phyloP scores from a whole-genome alignment of 805 yeast species.

The Ogataea zsoltii region DNA sequence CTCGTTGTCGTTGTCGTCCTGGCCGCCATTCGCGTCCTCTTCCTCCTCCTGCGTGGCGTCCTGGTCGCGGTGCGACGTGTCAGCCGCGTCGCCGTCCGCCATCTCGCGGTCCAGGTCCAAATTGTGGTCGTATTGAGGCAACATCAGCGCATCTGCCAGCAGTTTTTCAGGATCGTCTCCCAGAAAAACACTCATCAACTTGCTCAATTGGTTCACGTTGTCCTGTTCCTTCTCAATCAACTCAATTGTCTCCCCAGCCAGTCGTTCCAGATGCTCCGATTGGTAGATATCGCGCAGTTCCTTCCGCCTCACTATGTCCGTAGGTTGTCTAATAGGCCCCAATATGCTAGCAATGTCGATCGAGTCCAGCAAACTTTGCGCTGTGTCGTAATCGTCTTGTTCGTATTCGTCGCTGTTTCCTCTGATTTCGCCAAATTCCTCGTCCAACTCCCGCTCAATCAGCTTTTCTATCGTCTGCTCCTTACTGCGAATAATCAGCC shows the following conservation, averaged over 20 bases:
- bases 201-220: constrained; percentile 68
- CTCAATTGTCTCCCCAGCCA: constrained; percentile 75
- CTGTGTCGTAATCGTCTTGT: constrained; percentile 27
- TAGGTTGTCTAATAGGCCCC: constrained; percentile 77
- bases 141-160: constrained; percentile 60
- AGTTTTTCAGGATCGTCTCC: constrained; percentile 83
- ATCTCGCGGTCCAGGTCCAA: constrained; percentile 36
- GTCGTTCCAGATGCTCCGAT: constrained; percentile 50
- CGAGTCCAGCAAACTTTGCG: constrained; percentile 46
- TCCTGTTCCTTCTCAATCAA: constrained; percentile 80
- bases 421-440: constrained; percentile 27
- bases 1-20: constrained; percentile 9
- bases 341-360: constrained; percentile 60
- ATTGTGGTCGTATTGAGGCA: constrained; percentile 72
- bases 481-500: constrained; percentile 29
- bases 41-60: constrained; percentile 27
- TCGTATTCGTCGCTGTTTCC: constrained; percentile 22
- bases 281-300: constrained; percentile 68
- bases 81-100: constrained; percentile 12
- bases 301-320: constrained; percentile 73
- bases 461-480: constrained; percentile 26
- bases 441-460: constrained; percentile 29
- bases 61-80: constrained; percentile 18
- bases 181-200: constrained; percentile 72
- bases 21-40: constrained; percentile 23